Evolutionary conservation across 2,329 filamentous ascomycete genomes (phyloP).

Genomic region (Ophiosphaerella narmari): DNA sequence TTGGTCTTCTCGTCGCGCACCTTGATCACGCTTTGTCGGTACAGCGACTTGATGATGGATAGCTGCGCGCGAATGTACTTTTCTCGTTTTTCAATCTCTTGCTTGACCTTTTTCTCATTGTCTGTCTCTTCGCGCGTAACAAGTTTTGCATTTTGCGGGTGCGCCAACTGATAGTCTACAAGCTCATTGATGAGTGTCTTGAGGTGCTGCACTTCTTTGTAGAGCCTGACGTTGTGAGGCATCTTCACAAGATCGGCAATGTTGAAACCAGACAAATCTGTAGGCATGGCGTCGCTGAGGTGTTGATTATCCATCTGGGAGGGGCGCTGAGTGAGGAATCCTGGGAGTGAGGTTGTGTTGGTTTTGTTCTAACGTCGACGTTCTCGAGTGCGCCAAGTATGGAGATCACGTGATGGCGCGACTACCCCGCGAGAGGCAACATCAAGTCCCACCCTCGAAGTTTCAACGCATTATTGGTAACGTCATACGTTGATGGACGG

Average conservation of each 20-base stretch:
- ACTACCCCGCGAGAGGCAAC: no score
- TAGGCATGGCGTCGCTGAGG: slow-evolving; percentile 11
- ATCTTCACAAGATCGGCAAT: slow-evolving; percentile 34
- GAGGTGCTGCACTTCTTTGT: slow-evolving; percentile 38
- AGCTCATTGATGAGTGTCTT: slow-evolving; percentile 38
- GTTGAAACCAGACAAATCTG: slow-evolving; percentile 26
- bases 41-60: slow-evolving; percentile 67
- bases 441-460: no score
- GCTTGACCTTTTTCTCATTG: slow-evolving; percentile 26
- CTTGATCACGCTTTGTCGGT: slow-evolving; percentile 78
- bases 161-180: slow-evolving; percentile 35
- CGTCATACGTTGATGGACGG: no score
- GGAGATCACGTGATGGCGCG: no score
- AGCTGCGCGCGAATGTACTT: slow-evolving; percentile 75
- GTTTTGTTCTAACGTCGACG: no score
- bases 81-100: slow-evolving; percentile 54
- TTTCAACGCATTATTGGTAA: no score
- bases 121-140: slow-evolving; percentile 28
- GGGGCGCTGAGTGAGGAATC: no score
- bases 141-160: slow-evolving; percentile 27
- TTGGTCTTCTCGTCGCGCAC: slow-evolving; percentile 84
- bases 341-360: no score
- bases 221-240: slow-evolving; percentile 35
- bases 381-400: no score
- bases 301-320: background rate